Conservation (phyloP, 2,329 filamentous ascomycete genomes). For the Ophiobolus disseminans region DNA sequence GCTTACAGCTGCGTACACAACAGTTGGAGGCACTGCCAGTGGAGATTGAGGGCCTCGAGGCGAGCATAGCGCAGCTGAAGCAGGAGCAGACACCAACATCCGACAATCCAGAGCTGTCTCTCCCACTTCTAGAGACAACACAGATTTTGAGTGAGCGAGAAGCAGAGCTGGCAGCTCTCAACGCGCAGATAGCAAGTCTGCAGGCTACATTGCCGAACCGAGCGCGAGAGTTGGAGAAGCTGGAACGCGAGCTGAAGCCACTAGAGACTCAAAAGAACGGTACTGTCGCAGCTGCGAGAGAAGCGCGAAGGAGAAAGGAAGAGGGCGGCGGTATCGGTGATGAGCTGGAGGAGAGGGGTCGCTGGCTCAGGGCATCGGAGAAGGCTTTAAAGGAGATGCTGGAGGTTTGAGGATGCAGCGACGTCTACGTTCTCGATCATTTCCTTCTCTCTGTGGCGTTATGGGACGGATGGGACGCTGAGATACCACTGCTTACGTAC, state of each 20-base stretch:
- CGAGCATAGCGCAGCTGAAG: slow-evolving; percentile 57
- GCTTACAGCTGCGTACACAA: slow-evolving; percentile 59
- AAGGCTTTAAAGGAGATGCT: slow-evolving; percentile 67
- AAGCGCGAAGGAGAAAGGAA: slow-evolving; percentile 73
- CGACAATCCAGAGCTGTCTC: slow-evolving; percentile 50
- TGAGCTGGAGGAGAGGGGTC: slow-evolving; percentile 75
- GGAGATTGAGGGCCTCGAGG: slow-evolving; percentile 60
- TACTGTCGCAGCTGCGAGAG: slow-evolving; percentile 71
- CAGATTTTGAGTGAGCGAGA: slow-evolving; percentile 50
- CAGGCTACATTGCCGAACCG: slow-evolving; percentile 69
- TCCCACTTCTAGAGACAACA: slow-evolving; percentile 54
- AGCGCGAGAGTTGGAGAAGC: slow-evolving; percentile 69
- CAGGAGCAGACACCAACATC: slow-evolving; percentile 43
- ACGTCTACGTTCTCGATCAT: too few relatives aligned
- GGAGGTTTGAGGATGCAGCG: slow-evolving; percentile 59
- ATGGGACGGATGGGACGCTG: slow-evolving; percentile 7
- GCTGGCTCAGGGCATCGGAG: slow-evolving; percentile 78
- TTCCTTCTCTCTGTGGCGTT: slow-evolving; percentile 14
- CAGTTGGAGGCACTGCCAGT: slow-evolving; percentile 60
- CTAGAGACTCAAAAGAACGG: slow-evolving; percentile 72
- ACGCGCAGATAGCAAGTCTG: slow-evolving; percentile 56
- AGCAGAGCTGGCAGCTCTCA: slow-evolving; percentile 50
- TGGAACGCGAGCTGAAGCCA: slow-evolving; percentile 72
- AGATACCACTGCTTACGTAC: slow-evolving; percentile 16
- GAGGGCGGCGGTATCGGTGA: slow-evolving; percentile 69